Evolutionary conservation across 2,329 filamentous ascomycete species (phyloP).

Genomic region (Fusarium sp.): DNA sequence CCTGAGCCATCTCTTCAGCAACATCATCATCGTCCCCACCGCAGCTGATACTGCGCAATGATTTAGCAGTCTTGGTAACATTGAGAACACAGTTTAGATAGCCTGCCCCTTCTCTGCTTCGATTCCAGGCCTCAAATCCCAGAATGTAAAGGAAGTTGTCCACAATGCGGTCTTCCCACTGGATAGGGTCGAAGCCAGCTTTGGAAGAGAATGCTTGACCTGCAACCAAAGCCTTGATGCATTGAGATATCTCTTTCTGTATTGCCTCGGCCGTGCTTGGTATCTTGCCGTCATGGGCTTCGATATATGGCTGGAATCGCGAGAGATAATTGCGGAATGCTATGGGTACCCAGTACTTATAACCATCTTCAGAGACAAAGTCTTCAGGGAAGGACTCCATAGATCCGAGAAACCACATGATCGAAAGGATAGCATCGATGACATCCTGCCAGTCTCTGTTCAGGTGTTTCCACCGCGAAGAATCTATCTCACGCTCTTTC

Average conservation of each 20-base stretch:
- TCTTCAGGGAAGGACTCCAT: background rate
- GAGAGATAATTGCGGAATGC: background rate
- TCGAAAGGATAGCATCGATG: background rate
- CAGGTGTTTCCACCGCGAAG: background rate
- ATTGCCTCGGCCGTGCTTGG: accelerated
- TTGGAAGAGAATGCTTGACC: background rate
- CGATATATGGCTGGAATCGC: background rate
- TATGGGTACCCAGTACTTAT: background rate
- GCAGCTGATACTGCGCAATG: accelerated
- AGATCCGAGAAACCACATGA: background rate
- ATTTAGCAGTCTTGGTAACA: background rate
- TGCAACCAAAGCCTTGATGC: background rate
- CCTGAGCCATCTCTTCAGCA: accelerated
- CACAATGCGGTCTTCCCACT: background rate
- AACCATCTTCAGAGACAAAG: accelerated
- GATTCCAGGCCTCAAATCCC: background rate
- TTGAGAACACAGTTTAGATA: slow-evolving; percentile 6
- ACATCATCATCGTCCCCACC: background rate
- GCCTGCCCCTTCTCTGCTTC: background rate
- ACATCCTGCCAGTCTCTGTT: background rate
- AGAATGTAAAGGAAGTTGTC: background rate
- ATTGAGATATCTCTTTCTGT: background rate
- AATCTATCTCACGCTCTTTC: accelerated
- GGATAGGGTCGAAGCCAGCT: accelerated
- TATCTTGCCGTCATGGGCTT: accelerated